Base-by-base conservation (phyloP, 495 filamentous ascomycete genomes). In the Daldinia loculata region DNA sequence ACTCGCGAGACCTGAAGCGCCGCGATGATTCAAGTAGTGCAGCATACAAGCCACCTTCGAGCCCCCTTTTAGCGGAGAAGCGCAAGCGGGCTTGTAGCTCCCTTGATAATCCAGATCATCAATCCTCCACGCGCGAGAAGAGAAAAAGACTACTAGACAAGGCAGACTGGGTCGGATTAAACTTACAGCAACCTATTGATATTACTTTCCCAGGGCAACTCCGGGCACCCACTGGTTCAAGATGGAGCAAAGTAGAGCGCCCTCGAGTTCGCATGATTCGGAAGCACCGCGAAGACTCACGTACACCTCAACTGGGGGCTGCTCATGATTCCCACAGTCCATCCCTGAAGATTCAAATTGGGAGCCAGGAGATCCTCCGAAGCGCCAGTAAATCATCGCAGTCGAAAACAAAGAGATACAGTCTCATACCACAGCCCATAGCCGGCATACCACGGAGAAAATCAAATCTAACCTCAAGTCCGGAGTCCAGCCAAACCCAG, bases 361-460 rank as follows among this genome's bases (percentile, higher is more conserved):
- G 80, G 5, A 82, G 76, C 50, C 80, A 79, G 58, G 79, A 79
- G 38, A 79, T 75, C 56, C 66, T 65, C 2, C 67, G 76, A 29
- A 76, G 70, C 34, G 55, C 50, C 29, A 63, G 30, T 15, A 66
- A 61, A 32, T 15, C 51, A 14, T 72, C 70, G 8, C 69, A 69
- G n/a, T 29, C 34, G 41, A 67, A 58, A 39, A 56, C 6, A 30
- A 66, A 60, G 11, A 71, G 66, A 39, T 63, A 66, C 26, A 72
- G 53, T 41, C 24, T 66, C 8, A 53, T 50, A 22, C 29, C 61
- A 32, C 58, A 59, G 7, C 62, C 56, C 30, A 43, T 64, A 12
- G 27, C 56, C 9, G 55, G 45, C 32, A 67, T 63, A 26, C 59
- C 67, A 19, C 59, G 48, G 30, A 55, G 30, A 55, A 50, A 45